phyloP scores from a whole-genome alignment of 2,329 filamentous ascomycete species.

The Hypoxylon sp. region DNA sequence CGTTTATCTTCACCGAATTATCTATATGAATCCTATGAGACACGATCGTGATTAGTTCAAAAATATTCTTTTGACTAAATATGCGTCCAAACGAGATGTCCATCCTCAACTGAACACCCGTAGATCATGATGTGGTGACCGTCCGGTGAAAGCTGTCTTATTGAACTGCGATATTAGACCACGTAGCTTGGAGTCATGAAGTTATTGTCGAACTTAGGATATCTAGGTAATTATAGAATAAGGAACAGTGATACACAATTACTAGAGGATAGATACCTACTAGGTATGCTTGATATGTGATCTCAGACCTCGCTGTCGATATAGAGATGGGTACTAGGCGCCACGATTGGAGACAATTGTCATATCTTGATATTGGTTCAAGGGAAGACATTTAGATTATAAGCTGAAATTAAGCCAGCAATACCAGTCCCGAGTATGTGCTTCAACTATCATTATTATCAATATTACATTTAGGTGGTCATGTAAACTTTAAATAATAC shows the following conservation, averaged over 20 bases:
- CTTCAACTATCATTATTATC: background rate
- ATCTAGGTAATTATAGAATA: background rate
- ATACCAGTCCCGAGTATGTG: background rate
- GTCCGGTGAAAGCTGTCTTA: background rate
- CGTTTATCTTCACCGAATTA: too few relatives aligned
- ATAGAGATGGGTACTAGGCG: background rate
- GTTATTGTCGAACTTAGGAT: background rate
- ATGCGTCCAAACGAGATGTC: background rate
- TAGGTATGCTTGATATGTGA: background rate
- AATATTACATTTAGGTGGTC: background rate
- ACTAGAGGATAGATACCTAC: background rate
- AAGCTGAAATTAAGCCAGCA: background rate
- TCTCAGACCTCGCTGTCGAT: background rate
- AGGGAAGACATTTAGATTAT: background rate
- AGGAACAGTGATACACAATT: background rate
- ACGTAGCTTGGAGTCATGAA: background rate
- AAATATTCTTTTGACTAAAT: background rate
- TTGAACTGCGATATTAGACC: background rate
- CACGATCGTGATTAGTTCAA: background rate
- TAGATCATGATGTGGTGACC: background rate
- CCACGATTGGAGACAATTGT: background rate
- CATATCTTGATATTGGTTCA: background rate
- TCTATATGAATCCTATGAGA: background rate
- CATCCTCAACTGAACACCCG: background rate
- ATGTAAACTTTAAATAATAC: background rate